phyloP scores from a whole-genome alignment of 129 eudicot genomes.

The Apium graveolens region DNA sequence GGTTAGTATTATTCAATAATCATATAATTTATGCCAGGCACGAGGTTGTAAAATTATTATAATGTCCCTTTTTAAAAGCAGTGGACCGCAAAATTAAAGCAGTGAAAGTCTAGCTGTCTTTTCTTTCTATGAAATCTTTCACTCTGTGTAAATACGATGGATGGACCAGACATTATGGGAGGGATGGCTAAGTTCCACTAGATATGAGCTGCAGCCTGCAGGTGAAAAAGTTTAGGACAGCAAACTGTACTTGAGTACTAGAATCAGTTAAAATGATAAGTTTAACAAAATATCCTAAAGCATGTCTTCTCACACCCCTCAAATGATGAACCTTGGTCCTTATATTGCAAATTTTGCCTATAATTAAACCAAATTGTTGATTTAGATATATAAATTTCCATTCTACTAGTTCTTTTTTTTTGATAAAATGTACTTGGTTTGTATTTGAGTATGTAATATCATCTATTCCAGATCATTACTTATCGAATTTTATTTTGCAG shows the following conservation, averaged over 20 bases:
- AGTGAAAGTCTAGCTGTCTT: not conserved
- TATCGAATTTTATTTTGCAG: slow-evolving; percentile 39
- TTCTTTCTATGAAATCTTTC: not conserved
- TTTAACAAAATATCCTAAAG: not conserved
- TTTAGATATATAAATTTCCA: not conserved
- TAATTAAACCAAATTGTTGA: not conserved
- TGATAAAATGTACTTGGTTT: not conserved
- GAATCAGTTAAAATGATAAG: not conserved
- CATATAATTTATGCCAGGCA: not conserved
- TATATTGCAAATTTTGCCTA: not conserved
- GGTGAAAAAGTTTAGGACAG: not conserved
- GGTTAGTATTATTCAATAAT: not conserved
- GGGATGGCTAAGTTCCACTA: not conserved
- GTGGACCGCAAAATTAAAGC: not conserved
- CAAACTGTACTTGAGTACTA: not conserved
- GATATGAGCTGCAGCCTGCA: not conserved
- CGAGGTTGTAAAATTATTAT: not conserved
- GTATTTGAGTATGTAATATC: not conserved
- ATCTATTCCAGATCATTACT: not conserved
- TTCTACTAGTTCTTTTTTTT: not conserved
- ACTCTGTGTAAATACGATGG: not conserved
- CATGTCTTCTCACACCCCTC: not conserved
- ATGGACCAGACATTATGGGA: too few relatives aligned
- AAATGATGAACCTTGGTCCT: not conserved
- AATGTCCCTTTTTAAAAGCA: not conserved